These are phyloP conservation scores for Pichia gijzeniarum DNA, from an alignment of 805 yeast genomes.

Conservation along the genomic window DNA sequence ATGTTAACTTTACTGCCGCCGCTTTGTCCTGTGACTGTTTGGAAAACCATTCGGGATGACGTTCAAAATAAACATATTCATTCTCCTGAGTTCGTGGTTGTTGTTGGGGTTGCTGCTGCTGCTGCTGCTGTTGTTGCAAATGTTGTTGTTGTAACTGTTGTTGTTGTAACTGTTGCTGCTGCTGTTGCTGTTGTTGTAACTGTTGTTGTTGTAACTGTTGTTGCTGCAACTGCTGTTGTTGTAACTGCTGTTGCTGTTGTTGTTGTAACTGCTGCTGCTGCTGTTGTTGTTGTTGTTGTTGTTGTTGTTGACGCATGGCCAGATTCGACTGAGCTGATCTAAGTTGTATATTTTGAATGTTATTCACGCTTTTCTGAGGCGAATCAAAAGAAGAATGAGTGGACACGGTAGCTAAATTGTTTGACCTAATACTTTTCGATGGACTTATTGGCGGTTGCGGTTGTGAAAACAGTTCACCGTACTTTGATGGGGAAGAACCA, in stretches of 20 bases:
- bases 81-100: conserved; percentile 16
- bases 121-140: conserved; percentile 11
- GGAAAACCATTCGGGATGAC: conserved; percentile 77
- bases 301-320: conserved; percentile 11
- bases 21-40: conserved; percentile 76
- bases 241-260: too few relatives aligned
- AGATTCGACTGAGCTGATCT: conserved; percentile 8
- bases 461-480: conserved; percentile 22
- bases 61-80: conserved; percentile 65
- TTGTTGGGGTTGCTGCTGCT: conserved; percentile 15
- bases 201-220: conserved; percentile 8
- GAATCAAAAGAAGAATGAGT: conserved; percentile 26
- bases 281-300: conserved; percentile 12
- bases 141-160: conserved; percentile 11
- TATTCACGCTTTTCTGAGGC: conserved; percentile 17
- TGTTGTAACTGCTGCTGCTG: conserved; percentile 2
- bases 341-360: not conserved
- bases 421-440: conserved; percentile 28
- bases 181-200: conserved; percentile 14
- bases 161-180: conserved; percentile 13
- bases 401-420: conserved; percentile 26
- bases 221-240: too few relatives aligned
- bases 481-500: conserved; percentile 23
- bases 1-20: conserved; percentile 70
- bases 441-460: conserved; percentile 32